phyloP scores from a whole-genome alignment of 345 rosid genomes.

The Salix udensis region DNA sequence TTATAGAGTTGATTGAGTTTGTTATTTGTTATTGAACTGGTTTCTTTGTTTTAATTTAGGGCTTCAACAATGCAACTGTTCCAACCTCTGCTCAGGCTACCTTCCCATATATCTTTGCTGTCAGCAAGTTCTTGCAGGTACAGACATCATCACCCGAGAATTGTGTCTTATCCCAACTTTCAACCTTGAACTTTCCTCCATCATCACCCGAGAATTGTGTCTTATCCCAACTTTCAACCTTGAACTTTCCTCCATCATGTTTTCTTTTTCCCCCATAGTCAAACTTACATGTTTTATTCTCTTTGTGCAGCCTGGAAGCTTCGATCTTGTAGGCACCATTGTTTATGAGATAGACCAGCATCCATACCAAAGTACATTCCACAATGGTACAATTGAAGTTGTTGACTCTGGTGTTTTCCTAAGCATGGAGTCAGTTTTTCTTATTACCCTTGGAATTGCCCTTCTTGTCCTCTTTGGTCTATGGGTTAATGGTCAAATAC shows the following conservation, averaged over 20 bases:
- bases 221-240: neutral
- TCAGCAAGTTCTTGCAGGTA: constrained; percentile 90
- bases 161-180: neutral
- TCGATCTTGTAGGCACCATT: constrained; percentile 85
- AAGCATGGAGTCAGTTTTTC: constrained; percentile 83
- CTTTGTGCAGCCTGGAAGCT: constrained; percentile 64
- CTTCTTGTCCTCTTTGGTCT: constrained; percentile 54
- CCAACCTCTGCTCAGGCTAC: constrained; percentile 72
- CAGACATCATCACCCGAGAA: neutral
- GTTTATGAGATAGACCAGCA: constrained; percentile 74
- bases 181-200: too few relatives aligned
- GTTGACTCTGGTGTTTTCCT: constrained; percentile 73
- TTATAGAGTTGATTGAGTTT: neutral
- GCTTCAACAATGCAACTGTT: constrained; percentile 74
- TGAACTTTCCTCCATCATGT: neutral
- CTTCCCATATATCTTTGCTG: constrained; percentile 73
- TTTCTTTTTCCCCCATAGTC: neutral
- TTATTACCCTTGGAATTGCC: constrained; percentile 64
- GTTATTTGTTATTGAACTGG: neutral
- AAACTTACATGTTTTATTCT: neutral
- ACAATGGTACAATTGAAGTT: constrained; percentile 91
- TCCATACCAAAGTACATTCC: constrained; percentile 66
- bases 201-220: neutral
- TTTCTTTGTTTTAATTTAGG: constrained; percentile 38
- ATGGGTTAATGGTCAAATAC: constrained; percentile 67